A percentile compares a stretch with the other conserved stretches of the same genome.
phyloP scores from a whole-genome alignment of 148 eudicot genomes.

The Oxyria digyna region DNA sequence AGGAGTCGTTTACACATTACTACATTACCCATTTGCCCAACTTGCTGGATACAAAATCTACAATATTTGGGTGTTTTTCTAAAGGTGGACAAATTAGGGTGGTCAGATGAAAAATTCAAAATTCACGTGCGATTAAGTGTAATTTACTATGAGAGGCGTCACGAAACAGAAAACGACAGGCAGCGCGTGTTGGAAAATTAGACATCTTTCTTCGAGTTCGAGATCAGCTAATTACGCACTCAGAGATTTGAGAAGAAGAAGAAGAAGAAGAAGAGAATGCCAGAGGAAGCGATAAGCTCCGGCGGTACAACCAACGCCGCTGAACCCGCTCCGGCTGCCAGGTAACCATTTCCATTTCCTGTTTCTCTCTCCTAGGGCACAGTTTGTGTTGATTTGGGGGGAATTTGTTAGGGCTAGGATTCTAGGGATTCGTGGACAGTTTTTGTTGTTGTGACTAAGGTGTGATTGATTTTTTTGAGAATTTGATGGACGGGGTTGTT shows the following conservation, averaged over 20 bases:
- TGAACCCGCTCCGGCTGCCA: slow-evolving; percentile 72
- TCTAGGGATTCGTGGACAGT: background rate
- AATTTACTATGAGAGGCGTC: background rate
- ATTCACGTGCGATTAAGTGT: background rate
- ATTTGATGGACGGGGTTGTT: background rate
- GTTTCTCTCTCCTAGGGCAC: slow-evolving; percentile 23
- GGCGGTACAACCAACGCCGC: slow-evolving; percentile 32
- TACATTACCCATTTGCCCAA: too few relatives aligned
- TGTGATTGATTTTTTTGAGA: background rate
- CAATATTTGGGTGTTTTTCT: too few relatives aligned
- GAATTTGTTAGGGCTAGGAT: background rate
- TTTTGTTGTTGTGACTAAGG: background rate
- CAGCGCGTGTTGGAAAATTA: background rate
- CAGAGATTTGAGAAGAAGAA: slow-evolving; percentile 20
- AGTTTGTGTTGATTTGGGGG: background rate
- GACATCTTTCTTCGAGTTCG: background rate
- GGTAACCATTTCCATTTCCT: slow-evolving; percentile 21
- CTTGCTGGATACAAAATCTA: too few relatives aligned
- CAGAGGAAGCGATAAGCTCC: slow-evolving; percentile 75
- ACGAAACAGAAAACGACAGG: background rate
- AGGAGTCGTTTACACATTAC: too few relatives aligned
- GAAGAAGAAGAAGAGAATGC: slow-evolving; percentile 23
- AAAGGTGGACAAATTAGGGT: too few relatives aligned
- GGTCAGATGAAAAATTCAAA: background rate
- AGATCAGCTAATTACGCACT: background rate